Evolutionary conservation across 345 rosid species (phyloP).

Genomic region (Gynandropsis gynandra): DNA sequence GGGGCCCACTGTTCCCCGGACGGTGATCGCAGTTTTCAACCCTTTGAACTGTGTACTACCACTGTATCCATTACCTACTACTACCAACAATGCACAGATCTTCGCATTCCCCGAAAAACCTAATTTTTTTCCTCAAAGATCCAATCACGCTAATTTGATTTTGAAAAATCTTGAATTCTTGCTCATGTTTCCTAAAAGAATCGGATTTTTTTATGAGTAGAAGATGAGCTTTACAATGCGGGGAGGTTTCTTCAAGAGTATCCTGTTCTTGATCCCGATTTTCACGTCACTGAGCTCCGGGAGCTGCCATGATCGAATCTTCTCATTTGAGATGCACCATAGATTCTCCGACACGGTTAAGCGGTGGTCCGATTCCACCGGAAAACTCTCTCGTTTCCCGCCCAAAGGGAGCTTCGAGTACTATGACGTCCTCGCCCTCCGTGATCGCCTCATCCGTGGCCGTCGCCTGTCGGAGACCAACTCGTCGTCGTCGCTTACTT

Average conservation of each 20-base stretch:
- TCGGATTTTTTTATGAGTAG: conserved; percentile 18
- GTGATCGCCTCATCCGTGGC: conserved; percentile 50
- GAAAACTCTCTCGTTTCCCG: conserved; percentile 45
- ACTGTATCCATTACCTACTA: conserved; percentile 31
- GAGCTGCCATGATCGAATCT: conserved; percentile 46
- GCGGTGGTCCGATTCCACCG: conserved; percentile 41
- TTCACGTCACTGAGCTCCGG: conserved; percentile 23
- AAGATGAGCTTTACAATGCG: conserved; percentile 23
- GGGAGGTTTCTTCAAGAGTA: conserved; percentile 23
- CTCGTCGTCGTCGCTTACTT: conserved; percentile 39
- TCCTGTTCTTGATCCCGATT: conserved; percentile 31
- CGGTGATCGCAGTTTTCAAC: neutral
- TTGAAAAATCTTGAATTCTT: neutral
- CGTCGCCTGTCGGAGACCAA: conserved; percentile 37
- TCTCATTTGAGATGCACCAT: conserved; percentile 81
- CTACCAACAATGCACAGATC: conserved; percentile 20
- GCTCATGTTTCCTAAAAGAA: conserved; percentile 19
- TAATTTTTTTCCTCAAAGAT: conserved; percentile 17
- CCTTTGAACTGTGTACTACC: conserved; percentile 14
- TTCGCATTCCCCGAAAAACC: conserved; percentile 14
- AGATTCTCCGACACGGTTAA: conserved; percentile 57
- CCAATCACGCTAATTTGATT: conserved; percentile 6
- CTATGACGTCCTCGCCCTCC: conserved; percentile 55
- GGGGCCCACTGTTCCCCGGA: conserved; percentile 16
- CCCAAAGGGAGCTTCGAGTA: conserved; percentile 58